Conservation (phyloP, 306 rosid species). For the Rosa multiflora region DNA sequence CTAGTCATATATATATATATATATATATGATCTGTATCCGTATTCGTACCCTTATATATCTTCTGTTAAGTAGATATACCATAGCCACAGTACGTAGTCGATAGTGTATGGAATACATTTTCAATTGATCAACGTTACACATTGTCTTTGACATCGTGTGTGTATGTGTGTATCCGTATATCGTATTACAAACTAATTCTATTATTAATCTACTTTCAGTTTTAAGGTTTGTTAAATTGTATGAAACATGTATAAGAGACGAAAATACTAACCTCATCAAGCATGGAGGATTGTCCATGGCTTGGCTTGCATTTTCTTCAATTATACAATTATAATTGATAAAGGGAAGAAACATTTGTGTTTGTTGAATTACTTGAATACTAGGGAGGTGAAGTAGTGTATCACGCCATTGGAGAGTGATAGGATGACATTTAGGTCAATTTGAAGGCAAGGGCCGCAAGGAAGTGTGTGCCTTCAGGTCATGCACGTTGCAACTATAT, state of each 20-base stretch:
- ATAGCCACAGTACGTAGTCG: too few species aligned
- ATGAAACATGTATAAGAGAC: too few species aligned
- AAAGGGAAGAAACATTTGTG: not conserved
- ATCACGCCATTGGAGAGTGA: not conserved
- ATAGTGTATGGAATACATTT: too few species aligned
- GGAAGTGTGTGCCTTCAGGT: slow-evolving; percentile 7
- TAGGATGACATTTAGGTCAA: not conserved
- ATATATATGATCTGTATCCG: not conserved
- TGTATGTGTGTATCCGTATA: too few species aligned
- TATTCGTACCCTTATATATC: not conserved
- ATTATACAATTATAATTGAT: too few species aligned
- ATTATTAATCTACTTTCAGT: too few species aligned
- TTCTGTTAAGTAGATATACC: too few species aligned
- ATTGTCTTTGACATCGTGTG: too few species aligned
- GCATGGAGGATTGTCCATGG: not conserved
- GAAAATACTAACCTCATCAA: not conserved
- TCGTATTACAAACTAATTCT: too few species aligned
- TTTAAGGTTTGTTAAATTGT: too few species aligned
- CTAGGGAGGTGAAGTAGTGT: not conserved
- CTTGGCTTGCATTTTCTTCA: not conserved
- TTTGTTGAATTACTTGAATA: not conserved
- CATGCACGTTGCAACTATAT: slow-evolving; percentile 3
- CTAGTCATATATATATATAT: too few species aligned
- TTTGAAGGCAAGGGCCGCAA: not conserved
- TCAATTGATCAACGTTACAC: too few species aligned